These are phyloP conservation scores for Ophiorrhiza pumila DNA, from an alignment of 257 asterid genomes.

Conservation along the genomic window DNA sequence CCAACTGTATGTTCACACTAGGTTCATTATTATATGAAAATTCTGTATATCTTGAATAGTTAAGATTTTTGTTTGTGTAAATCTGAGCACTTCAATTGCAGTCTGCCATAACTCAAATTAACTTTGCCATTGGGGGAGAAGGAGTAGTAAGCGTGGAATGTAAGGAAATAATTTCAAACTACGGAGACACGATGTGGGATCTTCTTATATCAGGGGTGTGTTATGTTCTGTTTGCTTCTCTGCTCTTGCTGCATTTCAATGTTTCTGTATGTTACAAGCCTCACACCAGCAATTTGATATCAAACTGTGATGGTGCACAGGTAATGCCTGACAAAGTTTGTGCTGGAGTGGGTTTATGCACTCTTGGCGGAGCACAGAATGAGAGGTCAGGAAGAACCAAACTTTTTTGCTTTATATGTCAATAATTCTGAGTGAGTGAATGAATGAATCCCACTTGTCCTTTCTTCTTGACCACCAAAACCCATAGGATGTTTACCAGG, in stretches of 20 bases:
- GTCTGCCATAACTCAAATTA: slow-evolving; percentile 78
- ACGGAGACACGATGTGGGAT: slow-evolving; percentile 88
- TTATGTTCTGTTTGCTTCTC: background rate
- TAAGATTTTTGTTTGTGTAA: background rate
- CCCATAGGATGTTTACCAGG: background rate
- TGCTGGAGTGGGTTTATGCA: slow-evolving; percentile 65
- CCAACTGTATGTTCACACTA: slow-evolving; percentile 62
- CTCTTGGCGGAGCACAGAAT: slow-evolving; percentile 42
- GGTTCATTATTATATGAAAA: background rate
- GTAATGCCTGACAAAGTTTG: slow-evolving; percentile 71
- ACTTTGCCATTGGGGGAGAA: slow-evolving; percentile 90
- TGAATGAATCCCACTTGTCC: too few species aligned
- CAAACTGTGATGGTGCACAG: slow-evolving; percentile 35
- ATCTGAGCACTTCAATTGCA: slow-evolving; percentile 19
- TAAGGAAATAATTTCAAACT: slow-evolving; percentile 59
- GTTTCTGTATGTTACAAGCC: background rate
- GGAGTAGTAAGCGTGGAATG: slow-evolving; percentile 89
- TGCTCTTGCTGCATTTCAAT: background rate
- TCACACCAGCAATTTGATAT: background rate
- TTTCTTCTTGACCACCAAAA: background rate
- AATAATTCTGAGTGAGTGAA: background rate
- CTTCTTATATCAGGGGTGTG: slow-evolving; percentile 69
- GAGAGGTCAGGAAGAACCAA: slow-evolving; percentile 42
- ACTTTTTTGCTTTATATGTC: background rate
- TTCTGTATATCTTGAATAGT: background rate